A percentile compares a stretch with the other conserved stretches of the same genome.
Conservation (phyloP, 495 filamentous ascomycete genomes). For the Penicillium odoratum region DNA sequence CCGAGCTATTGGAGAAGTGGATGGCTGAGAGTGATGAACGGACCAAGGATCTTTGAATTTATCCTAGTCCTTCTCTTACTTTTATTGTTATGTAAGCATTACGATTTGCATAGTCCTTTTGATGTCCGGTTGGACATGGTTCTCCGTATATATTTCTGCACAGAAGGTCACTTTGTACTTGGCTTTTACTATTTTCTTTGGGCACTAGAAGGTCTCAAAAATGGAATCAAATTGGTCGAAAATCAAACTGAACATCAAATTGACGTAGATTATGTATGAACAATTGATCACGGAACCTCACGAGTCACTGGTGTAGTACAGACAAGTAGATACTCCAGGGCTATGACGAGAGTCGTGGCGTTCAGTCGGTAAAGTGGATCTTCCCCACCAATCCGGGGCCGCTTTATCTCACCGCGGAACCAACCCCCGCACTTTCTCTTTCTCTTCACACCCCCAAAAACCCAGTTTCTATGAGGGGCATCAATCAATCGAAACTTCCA, state of each 20-base stretch:
- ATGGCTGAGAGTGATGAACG: constrained; percentile 57
- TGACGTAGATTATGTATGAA: no score
- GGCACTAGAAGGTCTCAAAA: background rate
- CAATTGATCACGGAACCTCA: no score
- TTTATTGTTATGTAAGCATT: background rate
- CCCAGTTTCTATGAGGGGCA: background rate
- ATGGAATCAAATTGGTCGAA: no score
- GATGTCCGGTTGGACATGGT: background rate
- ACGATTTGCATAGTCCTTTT: background rate
- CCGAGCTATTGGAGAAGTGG: constrained; percentile 46
- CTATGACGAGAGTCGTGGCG: background rate
- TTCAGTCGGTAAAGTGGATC: background rate
- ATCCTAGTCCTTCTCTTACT: background rate
- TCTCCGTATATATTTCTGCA: background rate
- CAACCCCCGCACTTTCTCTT: constrained; percentile 4
- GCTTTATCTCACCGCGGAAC: background rate
- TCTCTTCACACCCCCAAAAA: background rate
- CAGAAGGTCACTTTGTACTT: background rate
- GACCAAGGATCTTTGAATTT: constrained; percentile 51
- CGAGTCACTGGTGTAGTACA: background rate
- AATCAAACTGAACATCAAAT: no score
- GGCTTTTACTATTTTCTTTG: background rate
- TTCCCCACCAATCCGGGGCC: background rate
- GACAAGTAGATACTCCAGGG: background rate
- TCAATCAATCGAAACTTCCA: background rate